phyloP scores from a whole-genome alignment of 2,329 filamentous ascomycete species.

The Nemania diffusa region DNA sequence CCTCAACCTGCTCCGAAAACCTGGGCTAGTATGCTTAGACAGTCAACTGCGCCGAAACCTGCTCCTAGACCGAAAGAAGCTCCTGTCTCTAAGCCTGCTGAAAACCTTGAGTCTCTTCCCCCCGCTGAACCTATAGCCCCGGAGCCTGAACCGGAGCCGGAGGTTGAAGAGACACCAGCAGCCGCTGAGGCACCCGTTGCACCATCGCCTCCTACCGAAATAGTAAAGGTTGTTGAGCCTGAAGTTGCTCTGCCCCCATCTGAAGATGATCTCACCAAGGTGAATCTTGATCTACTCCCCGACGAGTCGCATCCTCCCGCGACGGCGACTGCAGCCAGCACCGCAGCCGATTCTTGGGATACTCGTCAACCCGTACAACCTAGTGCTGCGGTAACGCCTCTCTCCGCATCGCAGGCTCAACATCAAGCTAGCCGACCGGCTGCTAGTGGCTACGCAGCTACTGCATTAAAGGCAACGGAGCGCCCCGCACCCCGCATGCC shows the following conservation, averaged over 20 bases:
- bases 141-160: constrained; percentile 55
- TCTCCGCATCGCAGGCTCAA: constrained; percentile 71
- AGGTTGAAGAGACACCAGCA: constrained; percentile 52
- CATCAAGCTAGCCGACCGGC: constrained; percentile 68
- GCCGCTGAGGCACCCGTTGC: constrained; percentile 43
- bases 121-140: constrained; percentile 54
- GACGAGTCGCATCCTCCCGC: constrained; percentile 81
- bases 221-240: constrained; percentile 58
- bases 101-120: constrained; percentile 59
- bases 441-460: constrained; percentile 80
- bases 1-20: constrained; percentile 63
- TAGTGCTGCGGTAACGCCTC: constrained; percentile 72
- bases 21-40: constrained; percentile 80
- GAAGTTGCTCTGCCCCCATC: constrained; percentile 72
- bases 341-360: constrained; percentile 86
- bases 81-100: constrained; percentile 56
- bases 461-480: constrained; percentile 80
- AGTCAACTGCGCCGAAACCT: constrained; percentile 67
- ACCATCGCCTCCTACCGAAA: constrained; percentile 45
- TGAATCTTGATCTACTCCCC: constrained; percentile 90
- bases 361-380: constrained; percentile 66
- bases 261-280: constrained; percentile 86
- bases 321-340: constrained; percentile 88
- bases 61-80: constrained; percentile 65
- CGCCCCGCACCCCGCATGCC: constrained; percentile 72